Conservation (phyloP, 139 green algal species). For the Chlorella vulgaris region DNA sequence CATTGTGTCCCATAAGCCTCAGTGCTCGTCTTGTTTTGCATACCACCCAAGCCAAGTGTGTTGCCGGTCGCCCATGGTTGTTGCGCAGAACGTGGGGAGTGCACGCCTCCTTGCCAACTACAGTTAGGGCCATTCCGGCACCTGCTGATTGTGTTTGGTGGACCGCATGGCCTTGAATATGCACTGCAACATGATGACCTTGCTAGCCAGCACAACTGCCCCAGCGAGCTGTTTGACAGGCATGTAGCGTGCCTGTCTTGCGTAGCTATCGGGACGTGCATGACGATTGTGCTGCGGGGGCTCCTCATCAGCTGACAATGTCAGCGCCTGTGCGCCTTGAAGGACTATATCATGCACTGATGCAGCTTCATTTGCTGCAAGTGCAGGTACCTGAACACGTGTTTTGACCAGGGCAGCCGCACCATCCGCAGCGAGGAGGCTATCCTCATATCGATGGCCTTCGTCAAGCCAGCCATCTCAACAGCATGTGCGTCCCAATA, state of each 20-base stretch:
- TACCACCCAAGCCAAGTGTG: no score
- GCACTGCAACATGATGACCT: slow-evolving; percentile 36
- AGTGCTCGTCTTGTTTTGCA: neutral
- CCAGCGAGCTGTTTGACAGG: slow-evolving; percentile 21
- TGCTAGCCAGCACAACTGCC: neutral
- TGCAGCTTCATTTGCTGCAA: neutral
- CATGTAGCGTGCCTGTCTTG: neutral
- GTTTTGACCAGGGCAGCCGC: slow-evolving; percentile 78
- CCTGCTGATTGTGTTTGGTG: slow-evolving; percentile 81
- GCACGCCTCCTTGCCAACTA: slow-evolving; percentile 48
- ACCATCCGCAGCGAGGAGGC: slow-evolving; percentile 90
- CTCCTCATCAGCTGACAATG: no score
- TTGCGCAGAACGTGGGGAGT: slow-evolving; percentile 53
- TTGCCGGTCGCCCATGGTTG: neutral
- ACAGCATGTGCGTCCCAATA: no score
- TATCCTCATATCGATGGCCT: slow-evolving; percentile 71
- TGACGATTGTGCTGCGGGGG: no score
- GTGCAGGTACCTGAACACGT: slow-evolving; percentile 87
- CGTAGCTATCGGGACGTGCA: neutral
- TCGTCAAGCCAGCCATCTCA: slow-evolving; percentile 47
- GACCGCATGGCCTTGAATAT: slow-evolving; percentile 72
- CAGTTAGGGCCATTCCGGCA: slow-evolving; percentile 73
- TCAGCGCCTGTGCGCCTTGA: neutral
- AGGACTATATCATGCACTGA: neutral
- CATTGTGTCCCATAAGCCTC: no score